Base-by-base conservation (phyloP, 2,329 filamentous ascomycete species). In the Colletotrichum simmondsii region DNA sequence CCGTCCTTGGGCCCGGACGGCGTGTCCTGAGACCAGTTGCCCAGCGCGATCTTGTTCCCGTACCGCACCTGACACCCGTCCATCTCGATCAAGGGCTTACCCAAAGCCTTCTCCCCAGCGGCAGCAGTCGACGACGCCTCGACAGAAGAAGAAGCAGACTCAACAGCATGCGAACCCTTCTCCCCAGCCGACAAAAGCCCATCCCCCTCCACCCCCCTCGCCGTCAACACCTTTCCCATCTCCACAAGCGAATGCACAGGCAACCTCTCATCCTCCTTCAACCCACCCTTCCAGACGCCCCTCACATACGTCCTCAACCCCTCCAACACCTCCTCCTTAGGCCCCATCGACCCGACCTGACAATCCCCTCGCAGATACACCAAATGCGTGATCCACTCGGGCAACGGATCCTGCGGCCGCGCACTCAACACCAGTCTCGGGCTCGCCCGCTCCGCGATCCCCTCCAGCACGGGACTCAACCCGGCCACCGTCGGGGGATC, bases 301-400 rank as follows among this genome's bases (percentile, higher is more conserved):
- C 80, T 79, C 11, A 88, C 81, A 72, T 91, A 89, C 24, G 80
- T 81, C 54, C 82, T 85, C 74, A 92, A 76, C 1, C 86, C 83
- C 7, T 85, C 81, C 5, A 94, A 80, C 0, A 97, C 91, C 0
- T 87, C 83, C 0, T 89, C 84, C 76, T 92, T 94, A 1, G 87
- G 81, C 0, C 94, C 95, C 80, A 93, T 90, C 1, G 88, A 85
- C 1, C 88, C 87, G 16, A 97, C 83, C 75, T 91, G 88, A 68
- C 92, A 91, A 75, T 92, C 87, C 4, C 90, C 88, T 53, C 92
- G 89, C 12, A 98, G 83, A 76, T 94, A 92, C 0, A 95, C 85
- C 24, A 98, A 75, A 82, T 98, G 93, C 1, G 93, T 98, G 70
- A 98, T 92, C 97, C 97, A 99, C 1, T 93, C 90, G 0, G 97